Base-by-base conservation (phyloP, 1,284 basidiomycete species). In the Leccinum solheimii region DNA sequence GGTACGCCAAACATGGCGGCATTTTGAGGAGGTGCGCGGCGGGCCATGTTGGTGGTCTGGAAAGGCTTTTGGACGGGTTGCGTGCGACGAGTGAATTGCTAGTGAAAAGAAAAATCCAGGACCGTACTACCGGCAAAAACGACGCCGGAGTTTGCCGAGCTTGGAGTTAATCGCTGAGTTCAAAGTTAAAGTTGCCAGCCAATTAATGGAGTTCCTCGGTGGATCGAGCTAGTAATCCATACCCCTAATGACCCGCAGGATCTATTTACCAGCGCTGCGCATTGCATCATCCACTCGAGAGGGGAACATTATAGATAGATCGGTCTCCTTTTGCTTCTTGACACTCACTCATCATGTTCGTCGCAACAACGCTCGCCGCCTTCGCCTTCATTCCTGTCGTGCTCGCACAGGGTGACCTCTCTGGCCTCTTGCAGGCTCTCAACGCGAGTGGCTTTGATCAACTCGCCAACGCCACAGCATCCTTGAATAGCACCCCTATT, bases 21-120 rank as follows among this genome's bases (percentile, higher is more conserved):
- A 64, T 79, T 71, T 52, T 80, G 79, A 58, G 87, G 83, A 68
- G 81, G 78, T 66, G 82, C 77, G 69, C 90, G 88, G 64, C 88
- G 87, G 65, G 89, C 82, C 90, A 91, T 91, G 23, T 49, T 52
- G 5, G 36, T 3, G n/a, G 5, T 49, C 26, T 32, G 43, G 3
- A 2, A 6, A 19, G 26, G 13, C 16, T 60, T 57, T 56, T 55
- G 65, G 38, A 43, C 27, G 34, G 6, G 48, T 9, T 27, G 32
- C 32, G 32, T 32, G 32, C 32, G 32, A 32, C 32, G 32, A 32
- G 34, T 7, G 48, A 50, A 50, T 51, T 7, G 23, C 14, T 40
- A 21, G 27, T 30, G 5, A 8, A 30, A 52, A 32, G 11, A 38
- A 55, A 60, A 64, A 58, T 45, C 16, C 8, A 45, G 43, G 43